A percentile compares a stretch with the other conserved stretches of the same genome.
These are phyloP conservation scores for Cubamyces sp. DNA, from an alignment of 768 basidiomycete species.

Conservation along the genomic window DNA sequence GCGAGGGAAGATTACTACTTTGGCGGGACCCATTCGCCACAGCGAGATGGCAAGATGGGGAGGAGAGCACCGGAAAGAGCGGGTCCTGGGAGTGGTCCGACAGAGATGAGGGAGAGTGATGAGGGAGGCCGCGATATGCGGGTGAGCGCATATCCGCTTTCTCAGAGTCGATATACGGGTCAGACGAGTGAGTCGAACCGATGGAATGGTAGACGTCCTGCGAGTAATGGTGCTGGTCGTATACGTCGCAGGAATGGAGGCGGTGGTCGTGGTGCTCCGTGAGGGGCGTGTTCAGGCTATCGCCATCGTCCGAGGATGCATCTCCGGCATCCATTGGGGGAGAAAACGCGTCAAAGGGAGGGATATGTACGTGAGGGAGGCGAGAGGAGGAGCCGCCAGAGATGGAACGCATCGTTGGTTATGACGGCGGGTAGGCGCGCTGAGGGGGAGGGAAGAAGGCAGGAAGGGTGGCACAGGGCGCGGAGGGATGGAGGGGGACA, in stretches of 20 bases:
- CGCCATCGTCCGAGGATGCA: constrained; percentile 44
- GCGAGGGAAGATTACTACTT: constrained; percentile 29
- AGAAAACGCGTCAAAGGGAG: constrained; percentile 35
- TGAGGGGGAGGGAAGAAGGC: constrained; percentile 11
- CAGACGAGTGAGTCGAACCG: constrained; percentile 1
- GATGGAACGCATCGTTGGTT: constrained; percentile 9
- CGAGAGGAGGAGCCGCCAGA: constrained; percentile 8
- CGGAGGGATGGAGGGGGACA: constrained; percentile 21
- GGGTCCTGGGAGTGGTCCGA: constrained; percentile 22
- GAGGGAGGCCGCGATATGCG: constrained; percentile 12
- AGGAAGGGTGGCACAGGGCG: constrained; percentile 21
- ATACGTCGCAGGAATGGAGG: constrained; percentile 30
- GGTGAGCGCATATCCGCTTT: constrained; percentile 14
- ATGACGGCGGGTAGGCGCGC: background rate
- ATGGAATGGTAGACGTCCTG: constrained; percentile 17
- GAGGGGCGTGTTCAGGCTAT: constrained; percentile 46
- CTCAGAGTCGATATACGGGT: constrained; percentile 6
- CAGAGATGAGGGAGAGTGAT: constrained; percentile 17
- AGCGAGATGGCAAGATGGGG: constrained; percentile 29
- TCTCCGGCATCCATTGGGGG: constrained; percentile 39
- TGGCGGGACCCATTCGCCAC: constrained; percentile 33
- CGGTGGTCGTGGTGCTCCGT: constrained; percentile 37
- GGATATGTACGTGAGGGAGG: constrained; percentile 13
- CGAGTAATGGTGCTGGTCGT: constrained; percentile 25
- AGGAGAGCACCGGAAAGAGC: constrained; percentile 22